Conservation (phyloP, 2,329 filamentous ascomycete genomes). For the Aureobasidium sp. region DNA sequence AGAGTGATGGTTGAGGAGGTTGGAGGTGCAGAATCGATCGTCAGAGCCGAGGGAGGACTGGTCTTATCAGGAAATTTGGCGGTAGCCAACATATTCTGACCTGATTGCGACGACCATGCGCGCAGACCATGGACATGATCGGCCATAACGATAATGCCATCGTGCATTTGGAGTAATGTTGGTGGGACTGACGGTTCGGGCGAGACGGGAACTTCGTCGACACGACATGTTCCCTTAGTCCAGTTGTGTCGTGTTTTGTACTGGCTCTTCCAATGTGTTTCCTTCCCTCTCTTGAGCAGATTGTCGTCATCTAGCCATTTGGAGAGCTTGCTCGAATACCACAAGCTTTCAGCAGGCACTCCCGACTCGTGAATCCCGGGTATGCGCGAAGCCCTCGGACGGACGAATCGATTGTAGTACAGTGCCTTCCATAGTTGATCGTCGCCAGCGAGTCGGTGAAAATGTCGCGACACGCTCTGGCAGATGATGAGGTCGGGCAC, state of each 20-base stretch:
- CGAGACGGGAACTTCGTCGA: constrained; percentile 65
- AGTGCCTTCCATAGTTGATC: constrained; percentile 84
- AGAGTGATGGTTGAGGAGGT: constrained; percentile 31
- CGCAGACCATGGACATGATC: constrained; percentile 62
- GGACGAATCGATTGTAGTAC: constrained; percentile 82
- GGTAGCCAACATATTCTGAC: constrained; percentile 51
- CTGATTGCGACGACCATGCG: constrained; percentile 62
- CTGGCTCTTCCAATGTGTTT: constrained; percentile 75
- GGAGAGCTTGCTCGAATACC: constrained; percentile 48
- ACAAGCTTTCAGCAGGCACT: constrained; percentile 29
- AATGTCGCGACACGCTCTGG: constrained; percentile 64
- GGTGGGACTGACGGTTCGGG: constrained; percentile 45
- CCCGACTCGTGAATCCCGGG: constrained; percentile 51
- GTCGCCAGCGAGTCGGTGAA: constrained; percentile 67
- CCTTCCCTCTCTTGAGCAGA: constrained; percentile 40
- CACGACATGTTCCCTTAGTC: constrained; percentile 70
- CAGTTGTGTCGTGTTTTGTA: constrained; percentile 89
- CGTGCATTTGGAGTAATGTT: constrained; percentile 66
- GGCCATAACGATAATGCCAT: constrained; percentile 69
- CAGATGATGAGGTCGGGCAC: constrained; percentile 58
- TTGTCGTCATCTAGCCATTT: constrained; percentile 56
- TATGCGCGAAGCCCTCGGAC: constrained; percentile 68
- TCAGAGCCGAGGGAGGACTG: constrained; percentile 51
- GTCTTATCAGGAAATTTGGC: constrained; percentile 12
- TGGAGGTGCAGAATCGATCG: constrained; percentile 45